Percentiles rank a stretch among this genome's conserved stretches.
Evolutionary conservation across 352 stramenopile species (phyloP).

Genomic region (Phytophthora sansomeana): DNA sequence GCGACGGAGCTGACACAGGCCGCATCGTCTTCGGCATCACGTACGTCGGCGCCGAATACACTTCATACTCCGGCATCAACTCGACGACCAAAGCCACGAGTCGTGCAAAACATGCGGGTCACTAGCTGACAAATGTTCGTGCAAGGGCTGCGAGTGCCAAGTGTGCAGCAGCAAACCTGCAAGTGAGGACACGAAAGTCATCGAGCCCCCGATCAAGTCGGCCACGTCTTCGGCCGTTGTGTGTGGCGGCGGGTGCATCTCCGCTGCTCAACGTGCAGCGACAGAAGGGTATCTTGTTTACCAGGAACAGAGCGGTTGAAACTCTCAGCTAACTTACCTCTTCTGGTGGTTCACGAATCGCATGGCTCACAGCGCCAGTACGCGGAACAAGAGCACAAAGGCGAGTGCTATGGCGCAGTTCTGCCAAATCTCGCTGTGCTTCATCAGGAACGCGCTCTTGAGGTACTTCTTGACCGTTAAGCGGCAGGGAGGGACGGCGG

Average conservation of each 20-base stretch:
- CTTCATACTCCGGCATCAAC: no score
- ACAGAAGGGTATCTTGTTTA: conserved; percentile 26
- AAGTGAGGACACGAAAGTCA: background rate
- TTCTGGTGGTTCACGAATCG: conserved; percentile 30
- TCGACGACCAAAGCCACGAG: conserved; percentile 24
- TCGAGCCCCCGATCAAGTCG: conserved; percentile 34
- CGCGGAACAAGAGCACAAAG: conserved; percentile 58
- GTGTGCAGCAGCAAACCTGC: conserved; percentile 30
- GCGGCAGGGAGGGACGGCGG: conserved; percentile 7
- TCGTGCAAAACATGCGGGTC: conserved; percentile 41
- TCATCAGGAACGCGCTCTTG: conserved; percentile 16
- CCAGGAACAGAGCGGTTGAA: no score
- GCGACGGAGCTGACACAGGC: no score
- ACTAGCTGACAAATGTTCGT: conserved; percentile 34
- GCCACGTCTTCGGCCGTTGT: conserved; percentile 30
- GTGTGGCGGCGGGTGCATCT: conserved; percentile 26
- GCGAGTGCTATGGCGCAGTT: conserved; percentile 11
- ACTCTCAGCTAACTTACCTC: no score
- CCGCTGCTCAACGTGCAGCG: conserved; percentile 23
- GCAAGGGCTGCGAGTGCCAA: conserved; percentile 45
- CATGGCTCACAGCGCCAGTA: conserved; percentile 73
- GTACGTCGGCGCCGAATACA: no score
- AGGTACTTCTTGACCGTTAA: conserved; percentile 47
- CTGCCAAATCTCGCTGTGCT: conserved; percentile 32
- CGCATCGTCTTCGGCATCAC: no score